Evolutionary conservation across 148 eudicot genomes (phyloP).

Genomic region (Selenicereus undatus): DNA sequence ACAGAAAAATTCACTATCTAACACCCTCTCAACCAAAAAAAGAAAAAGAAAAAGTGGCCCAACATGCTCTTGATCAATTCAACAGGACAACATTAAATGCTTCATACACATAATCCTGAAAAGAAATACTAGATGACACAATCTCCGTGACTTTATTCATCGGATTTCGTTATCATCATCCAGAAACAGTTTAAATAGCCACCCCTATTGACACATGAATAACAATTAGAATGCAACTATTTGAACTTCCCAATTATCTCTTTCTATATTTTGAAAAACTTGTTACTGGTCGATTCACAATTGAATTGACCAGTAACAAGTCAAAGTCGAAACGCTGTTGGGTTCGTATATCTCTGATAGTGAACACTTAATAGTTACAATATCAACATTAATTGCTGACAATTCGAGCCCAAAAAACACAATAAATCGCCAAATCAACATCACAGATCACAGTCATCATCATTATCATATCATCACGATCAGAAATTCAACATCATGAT

Average conservation of each 20-base stretch:
- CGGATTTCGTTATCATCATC: not conserved
- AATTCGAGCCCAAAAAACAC: not conserved
- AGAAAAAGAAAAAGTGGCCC: not conserved
- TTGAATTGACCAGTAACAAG: not conserved
- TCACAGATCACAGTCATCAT: not conserved
- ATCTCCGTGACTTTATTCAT: constrained; percentile 11
- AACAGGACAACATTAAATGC: constrained; percentile 3
- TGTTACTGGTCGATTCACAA: no score
- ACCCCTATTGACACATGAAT: not conserved
- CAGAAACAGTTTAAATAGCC: not conserved
- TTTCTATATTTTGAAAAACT: no score
- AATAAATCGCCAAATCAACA: not conserved
- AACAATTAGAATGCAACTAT: not conserved
- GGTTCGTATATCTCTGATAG: not conserved
- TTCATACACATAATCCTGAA: not conserved
- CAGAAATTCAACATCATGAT: not conserved
- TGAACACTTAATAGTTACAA: not conserved
- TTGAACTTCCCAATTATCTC: not conserved
- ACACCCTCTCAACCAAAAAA: not conserved
- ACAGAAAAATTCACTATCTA: not conserved
- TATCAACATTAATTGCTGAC: not conserved
- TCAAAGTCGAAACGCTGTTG: not conserved
- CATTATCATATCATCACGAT: no score
- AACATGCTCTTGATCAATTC: not conserved
- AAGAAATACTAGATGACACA: not conserved